Conservation (phyloP, 306 rosid genomes). For the Prunus fruticosa region DNA sequence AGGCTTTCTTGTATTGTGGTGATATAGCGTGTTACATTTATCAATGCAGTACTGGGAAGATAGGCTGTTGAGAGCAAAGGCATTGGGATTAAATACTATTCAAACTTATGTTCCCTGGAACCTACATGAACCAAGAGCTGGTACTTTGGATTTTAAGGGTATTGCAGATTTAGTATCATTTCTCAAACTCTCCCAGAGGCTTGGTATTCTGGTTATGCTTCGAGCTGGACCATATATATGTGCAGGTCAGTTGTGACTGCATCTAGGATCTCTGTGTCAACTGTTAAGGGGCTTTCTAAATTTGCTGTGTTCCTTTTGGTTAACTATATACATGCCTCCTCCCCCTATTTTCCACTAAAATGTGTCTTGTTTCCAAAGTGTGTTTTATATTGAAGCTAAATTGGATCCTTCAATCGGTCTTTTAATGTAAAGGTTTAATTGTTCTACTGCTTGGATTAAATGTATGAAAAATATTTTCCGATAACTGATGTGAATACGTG, state of each 20-base stretch:
- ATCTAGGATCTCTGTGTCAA: conserved; percentile 1
- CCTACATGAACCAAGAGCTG: conserved; percentile 79
- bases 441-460: background rate
- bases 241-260: conserved; percentile 50
- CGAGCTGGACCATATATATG: conserved; percentile 93
- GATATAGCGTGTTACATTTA: conserved; percentile 18
- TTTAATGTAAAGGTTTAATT: no score
- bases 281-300: background rate
- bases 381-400: background rate
- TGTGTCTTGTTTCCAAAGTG: background rate
- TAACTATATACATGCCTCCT: background rate
- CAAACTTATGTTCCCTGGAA: conserved; percentile 96
- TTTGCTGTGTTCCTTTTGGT: background rate
- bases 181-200: conserved; percentile 82
- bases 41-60: conserved; percentile 89
- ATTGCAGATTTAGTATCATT: conserved; percentile 69
- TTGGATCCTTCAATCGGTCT: background rate
- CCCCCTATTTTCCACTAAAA: background rate
- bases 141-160: conserved; percentile 65
- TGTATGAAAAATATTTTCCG: background rate
- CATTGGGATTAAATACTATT: conserved; percentile 88
- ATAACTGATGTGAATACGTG: conserved; percentile 13
- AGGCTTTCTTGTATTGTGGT: conserved; percentile 16
- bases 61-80: conserved; percentile 86
- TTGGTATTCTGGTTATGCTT: conserved; percentile 71